Conservation (phyloP, 805 yeast species). For the Jamesozyma jinghongensis region DNA sequence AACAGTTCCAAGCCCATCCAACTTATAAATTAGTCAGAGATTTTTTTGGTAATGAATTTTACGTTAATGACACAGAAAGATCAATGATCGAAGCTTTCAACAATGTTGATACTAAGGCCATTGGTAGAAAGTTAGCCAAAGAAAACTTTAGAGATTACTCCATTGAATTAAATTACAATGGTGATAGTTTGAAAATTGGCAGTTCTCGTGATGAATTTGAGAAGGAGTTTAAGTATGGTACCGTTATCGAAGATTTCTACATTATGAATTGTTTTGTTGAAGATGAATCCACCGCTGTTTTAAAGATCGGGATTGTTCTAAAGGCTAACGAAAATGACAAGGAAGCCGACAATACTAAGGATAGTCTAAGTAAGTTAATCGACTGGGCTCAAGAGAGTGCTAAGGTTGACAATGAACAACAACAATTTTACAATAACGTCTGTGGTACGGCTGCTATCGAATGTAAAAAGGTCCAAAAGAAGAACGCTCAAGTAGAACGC, state of each 20-base stretch:
- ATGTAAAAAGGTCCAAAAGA: constrained; percentile 2
- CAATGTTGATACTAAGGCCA: constrained; percentile 13
- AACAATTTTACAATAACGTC: neutral
- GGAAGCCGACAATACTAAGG: neutral
- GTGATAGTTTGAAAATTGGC: constrained; percentile 15
- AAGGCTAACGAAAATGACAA: neutral
- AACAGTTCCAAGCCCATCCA: constrained; percentile 10
- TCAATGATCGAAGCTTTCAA: constrained; percentile 7
- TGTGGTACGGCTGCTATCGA: neutral
- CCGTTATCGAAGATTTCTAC: constrained; percentile 17
- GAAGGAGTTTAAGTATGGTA: constrained; percentile 16
- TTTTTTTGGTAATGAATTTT: constrained; percentile 25
- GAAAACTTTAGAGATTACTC: constrained; percentile 22
- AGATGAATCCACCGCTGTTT: constrained; percentile 13
- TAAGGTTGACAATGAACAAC: neutral
- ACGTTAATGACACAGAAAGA: constrained; percentile 21
- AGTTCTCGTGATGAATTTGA: constrained; percentile 17
- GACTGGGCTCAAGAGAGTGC: constrained; percentile 10
- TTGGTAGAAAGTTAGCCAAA: constrained; percentile 19
- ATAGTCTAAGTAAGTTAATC: constrained; percentile 6
- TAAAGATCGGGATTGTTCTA: constrained; percentile 9
- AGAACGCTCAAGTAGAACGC: constrained; percentile 2
- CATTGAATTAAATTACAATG: constrained; percentile 21
- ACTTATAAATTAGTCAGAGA: constrained; percentile 19
- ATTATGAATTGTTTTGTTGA: constrained; percentile 19